Base-by-base conservation (phyloP, 306 rosid species). In the Acacia acuminata region DNA sequence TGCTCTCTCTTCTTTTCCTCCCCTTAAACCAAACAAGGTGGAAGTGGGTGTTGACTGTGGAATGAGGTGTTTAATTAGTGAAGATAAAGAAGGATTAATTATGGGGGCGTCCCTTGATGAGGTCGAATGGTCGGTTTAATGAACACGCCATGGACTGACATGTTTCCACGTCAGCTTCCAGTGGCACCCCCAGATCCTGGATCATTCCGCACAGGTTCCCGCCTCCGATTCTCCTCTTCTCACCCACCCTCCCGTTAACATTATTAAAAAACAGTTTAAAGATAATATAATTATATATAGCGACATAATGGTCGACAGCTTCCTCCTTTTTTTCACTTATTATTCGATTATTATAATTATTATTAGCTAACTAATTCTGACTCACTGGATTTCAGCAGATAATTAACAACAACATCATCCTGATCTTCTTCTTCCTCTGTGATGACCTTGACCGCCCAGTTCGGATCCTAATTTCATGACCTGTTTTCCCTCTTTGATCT, bases 51-150 rank as follows among this genome's bases (percentile, higher is more conserved):
- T 27, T 27, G 27, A 27, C 1, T 47, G 56, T 50, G 3, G n/a
- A 50, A 17, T 15, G n/a, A 50, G 16, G 8, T 6, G 19, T 7
- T 50, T 50, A 16, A 50, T 50, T 50, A 0, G 15, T 4, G 56
- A 16, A 0, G 7, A 16, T n/a, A 16, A 50, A 50, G 15, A 16
- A 16, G 60, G 24, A 2, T 53, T 53, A 19, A 53, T 53, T 19
- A 3, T 3, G 8, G 17, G 3, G 3, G 8, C 48, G 91, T 4
- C 94, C 82, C 75, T 86, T 89, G 84, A 13, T 16, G 3, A 8
- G 84, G 85, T 73, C 86, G 85, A 92, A 92, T 30, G 88, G 97
- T 65, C 90, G 13, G 56, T 79, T 71, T 78, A 48, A 2, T 48
- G 0, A 14, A 79, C 87, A 84, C 77, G 34, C 82, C 81, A 65